Evolutionary conservation across 2,329 filamentous ascomycete genomes (phyloP).

Genomic region (Nemania diffusa): DNA sequence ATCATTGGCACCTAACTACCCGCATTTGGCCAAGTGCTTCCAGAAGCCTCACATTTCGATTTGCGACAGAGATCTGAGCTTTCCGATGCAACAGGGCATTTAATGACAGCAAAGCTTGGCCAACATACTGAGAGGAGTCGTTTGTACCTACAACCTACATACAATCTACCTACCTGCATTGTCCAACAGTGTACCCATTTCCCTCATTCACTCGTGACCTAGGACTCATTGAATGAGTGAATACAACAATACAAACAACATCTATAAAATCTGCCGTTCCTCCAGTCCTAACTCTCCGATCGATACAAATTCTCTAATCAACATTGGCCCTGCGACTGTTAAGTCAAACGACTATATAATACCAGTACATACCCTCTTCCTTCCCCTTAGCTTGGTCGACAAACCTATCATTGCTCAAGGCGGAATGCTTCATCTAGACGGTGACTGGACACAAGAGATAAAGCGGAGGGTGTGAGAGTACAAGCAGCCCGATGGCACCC

Average conservation of each 20-base stretch:
- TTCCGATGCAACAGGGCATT: background rate
- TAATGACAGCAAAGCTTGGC: background rate
- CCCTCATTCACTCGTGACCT: background rate
- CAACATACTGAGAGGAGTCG: background rate
- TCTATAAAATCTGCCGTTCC: background rate
- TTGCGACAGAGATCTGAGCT: background rate
- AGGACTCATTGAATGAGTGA: background rate
- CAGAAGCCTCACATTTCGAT: background rate
- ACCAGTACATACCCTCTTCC: slow-evolving; percentile 11
- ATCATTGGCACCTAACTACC: slow-evolving; percentile 20
- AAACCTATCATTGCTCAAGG: background rate
- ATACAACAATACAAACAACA: too few species aligned
- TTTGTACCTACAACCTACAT: background rate
- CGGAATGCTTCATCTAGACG: slow-evolving; percentile 15
- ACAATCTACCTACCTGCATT: background rate
- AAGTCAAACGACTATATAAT: background rate
- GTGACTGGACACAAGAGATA: slow-evolving; percentile 14
- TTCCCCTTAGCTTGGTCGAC: background rate
- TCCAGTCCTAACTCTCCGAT: background rate
- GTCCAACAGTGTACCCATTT: background rate
- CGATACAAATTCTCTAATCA: background rate
- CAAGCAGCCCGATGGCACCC: slow-evolving; percentile 40
- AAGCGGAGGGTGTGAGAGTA: slow-evolving; percentile 31
- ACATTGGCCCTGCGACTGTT: background rate
- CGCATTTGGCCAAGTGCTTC: slow-evolving; percentile 25